A percentile compares a stretch with the other conserved stretches of the same genome.
These are phyloP conservation scores for Mrakia hoshinonis DNA, from an alignment of 768 basidiomycete species.

Conservation along the genomic window DNA sequence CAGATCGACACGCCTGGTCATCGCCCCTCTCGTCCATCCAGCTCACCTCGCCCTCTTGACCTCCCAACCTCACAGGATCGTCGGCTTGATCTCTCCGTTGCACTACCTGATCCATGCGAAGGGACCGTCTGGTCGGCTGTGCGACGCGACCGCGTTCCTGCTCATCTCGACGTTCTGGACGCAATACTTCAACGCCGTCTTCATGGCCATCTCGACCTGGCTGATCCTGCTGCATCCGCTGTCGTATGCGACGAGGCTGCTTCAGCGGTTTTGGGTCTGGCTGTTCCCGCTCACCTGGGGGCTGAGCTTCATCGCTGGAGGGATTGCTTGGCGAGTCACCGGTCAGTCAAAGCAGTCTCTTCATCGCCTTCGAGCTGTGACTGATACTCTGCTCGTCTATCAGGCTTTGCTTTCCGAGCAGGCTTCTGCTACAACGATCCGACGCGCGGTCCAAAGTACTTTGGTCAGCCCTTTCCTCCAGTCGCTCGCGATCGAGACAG, in stretches of 20 bases:
- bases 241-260: not conserved
- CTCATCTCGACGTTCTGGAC: conserved; percentile 18
- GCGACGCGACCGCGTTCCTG: conserved; percentile 11
- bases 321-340: conserved; percentile 10
- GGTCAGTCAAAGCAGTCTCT: not conserved
- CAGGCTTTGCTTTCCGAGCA: conserved; percentile 6
- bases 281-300: conserved; percentile 10
- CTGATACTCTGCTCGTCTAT: not conserved
- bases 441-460: not conserved
- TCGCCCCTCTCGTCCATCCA: not conserved
- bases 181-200: conserved; percentile 22
- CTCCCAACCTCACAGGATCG: not conserved
- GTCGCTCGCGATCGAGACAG: too few species aligned
- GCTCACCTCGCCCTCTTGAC: not conserved
- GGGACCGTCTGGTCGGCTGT: not conserved
- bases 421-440: conserved; percentile 23
- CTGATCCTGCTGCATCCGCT: conserved; percentile 26
- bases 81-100: conserved; percentile 21
- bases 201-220: conserved; percentile 8
- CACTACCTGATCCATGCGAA: conserved; percentile 13
- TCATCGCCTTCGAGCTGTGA: not conserved
- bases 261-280: conserved; percentile 1
- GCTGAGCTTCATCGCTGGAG: conserved; percentile 5
- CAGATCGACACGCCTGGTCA: not conserved
- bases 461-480: too few species aligned